phyloP scores from a whole-genome alignment of 2,329 filamentous ascomycete genomes.

The Sporothrix dimorphospora region DNA sequence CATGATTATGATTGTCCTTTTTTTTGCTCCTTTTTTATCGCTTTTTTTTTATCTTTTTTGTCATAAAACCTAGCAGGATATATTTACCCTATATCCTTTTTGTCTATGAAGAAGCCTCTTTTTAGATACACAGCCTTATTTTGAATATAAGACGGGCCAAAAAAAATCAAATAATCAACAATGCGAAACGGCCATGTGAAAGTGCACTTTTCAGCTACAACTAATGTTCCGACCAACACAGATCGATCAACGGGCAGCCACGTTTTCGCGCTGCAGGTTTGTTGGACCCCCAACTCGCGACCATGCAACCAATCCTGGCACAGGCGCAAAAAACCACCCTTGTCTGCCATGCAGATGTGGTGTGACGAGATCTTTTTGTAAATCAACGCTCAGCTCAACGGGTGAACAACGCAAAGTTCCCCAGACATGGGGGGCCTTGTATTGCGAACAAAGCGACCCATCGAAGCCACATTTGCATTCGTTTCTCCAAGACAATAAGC shows the following conservation, averaged over 20 bases:
- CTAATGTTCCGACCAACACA: background rate
- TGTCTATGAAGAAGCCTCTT: background rate
- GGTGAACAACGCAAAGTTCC: background rate
- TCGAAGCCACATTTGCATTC: background rate
- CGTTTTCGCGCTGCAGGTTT: background rate
- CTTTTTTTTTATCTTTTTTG: background rate
- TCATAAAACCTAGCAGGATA: background rate
- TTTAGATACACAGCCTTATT: background rate
- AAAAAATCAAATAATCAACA: background rate
- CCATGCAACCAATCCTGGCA: background rate
- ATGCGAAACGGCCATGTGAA: background rate
- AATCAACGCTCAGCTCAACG: background rate
- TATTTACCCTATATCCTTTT: background rate
- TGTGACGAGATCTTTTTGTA: background rate
- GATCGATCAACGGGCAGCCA: conserved; percentile 8
- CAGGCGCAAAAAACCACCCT: background rate
- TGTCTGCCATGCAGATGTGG: background rate
- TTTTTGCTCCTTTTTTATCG: background rate
- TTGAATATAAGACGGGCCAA: background rate
- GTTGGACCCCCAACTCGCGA: background rate
- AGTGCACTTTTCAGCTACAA: background rate
- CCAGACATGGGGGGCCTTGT: too few relatives aligned
- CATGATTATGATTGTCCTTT: conserved; percentile 22
- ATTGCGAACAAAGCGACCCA: background rate
- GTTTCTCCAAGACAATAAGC: background rate